Evolutionary conservation across 2,329 filamentous ascomycete species (phyloP).

Genomic region (Alternaria dauci): DNA sequence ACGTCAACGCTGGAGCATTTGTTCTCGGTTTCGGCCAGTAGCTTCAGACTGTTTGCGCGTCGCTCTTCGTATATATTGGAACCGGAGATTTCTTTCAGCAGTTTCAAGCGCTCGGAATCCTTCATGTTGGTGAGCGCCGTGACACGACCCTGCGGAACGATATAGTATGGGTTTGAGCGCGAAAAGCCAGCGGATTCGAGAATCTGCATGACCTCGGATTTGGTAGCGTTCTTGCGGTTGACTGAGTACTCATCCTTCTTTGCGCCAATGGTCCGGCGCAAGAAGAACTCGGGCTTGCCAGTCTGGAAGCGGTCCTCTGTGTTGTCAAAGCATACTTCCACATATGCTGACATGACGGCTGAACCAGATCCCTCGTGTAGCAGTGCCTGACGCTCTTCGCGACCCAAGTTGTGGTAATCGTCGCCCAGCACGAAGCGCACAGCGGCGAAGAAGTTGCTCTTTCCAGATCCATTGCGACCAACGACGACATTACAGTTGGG

Average conservation of each 20-base stretch:
- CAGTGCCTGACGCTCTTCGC: slow-evolving; percentile 93
- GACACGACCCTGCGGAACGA: slow-evolving; percentile 95
- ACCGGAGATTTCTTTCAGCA: slow-evolving; percentile 97
- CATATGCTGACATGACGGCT: slow-evolving; percentile 98
- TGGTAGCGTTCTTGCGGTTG: slow-evolving; percentile 95
- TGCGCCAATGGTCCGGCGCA: slow-evolving; percentile 92
- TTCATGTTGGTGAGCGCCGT: slow-evolving; percentile 99
- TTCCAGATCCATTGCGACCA: slow-evolving; percentile 97
- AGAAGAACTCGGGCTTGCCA: slow-evolving; percentile 85
- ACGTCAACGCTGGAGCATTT: slow-evolving; percentile 96
- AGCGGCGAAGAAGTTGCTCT: slow-evolving; percentile 99
- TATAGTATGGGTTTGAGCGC: slow-evolving; percentile 97
- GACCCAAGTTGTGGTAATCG: slow-evolving; percentile 94
- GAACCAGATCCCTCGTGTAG: slow-evolving; percentile 98
- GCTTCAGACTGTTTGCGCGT: slow-evolving; percentile 89
- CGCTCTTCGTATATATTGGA: slow-evolving; percentile 97
- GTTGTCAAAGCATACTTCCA: slow-evolving; percentile 99
- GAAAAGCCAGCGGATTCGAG: slow-evolving; percentile 97
- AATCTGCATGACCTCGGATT: slow-evolving; percentile 92
- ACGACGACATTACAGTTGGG: slow-evolving; percentile 98
- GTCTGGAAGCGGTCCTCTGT: slow-evolving; percentile 94
- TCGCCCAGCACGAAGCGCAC: slow-evolving; percentile 98
- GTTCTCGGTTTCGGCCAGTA: slow-evolving; percentile 95
- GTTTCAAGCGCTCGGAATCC: slow-evolving; percentile 84
- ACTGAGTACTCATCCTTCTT: slow-evolving; percentile 99